Evolutionary conservation across 2,329 filamentous ascomycete species (phyloP).

Genomic region (Fusarium sp.): DNA sequence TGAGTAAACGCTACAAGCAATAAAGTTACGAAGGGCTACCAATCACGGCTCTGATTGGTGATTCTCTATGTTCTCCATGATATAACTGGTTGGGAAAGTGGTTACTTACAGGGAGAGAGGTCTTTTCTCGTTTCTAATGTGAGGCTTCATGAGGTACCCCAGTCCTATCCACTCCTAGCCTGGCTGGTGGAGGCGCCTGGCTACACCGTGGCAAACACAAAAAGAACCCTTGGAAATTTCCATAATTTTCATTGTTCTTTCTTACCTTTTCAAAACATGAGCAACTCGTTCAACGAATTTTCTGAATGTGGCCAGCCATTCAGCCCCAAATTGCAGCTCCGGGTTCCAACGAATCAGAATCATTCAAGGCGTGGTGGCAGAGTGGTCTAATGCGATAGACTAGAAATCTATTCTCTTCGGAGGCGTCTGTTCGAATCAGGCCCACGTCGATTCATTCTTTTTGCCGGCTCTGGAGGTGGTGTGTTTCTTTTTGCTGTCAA

Average conservation of each 20-base stretch:
- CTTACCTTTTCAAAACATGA: background rate
- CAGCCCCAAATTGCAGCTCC: background rate
- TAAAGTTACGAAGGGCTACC: background rate
- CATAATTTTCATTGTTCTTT: background rate
- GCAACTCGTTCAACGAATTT: background rate
- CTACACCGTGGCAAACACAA: background rate
- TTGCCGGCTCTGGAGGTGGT: background rate
- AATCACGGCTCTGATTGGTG: background rate
- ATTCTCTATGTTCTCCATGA: background rate
- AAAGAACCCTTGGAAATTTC: background rate
- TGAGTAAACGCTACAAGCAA: background rate
- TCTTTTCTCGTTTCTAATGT: background rate
- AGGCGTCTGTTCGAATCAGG: background rate
- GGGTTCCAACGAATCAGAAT: background rate
- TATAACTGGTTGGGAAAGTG: background rate
- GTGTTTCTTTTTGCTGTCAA: background rate
- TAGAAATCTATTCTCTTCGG: slow-evolving; percentile 4
- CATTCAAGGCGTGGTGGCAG: background rate
- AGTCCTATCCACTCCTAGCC: background rate
- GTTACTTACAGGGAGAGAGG: background rate
- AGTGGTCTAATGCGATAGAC: slow-evolving; percentile 6
- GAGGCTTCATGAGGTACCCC: background rate
- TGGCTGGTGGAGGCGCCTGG: background rate
- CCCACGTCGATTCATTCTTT: background rate
- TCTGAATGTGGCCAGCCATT: background rate